Percentiles rank a stretch among this genome's conserved stretches.
Evolutionary conservation across 164 flowering plant genomes (phyloP).

Genomic region (Umbilicus rupestris): DNA sequence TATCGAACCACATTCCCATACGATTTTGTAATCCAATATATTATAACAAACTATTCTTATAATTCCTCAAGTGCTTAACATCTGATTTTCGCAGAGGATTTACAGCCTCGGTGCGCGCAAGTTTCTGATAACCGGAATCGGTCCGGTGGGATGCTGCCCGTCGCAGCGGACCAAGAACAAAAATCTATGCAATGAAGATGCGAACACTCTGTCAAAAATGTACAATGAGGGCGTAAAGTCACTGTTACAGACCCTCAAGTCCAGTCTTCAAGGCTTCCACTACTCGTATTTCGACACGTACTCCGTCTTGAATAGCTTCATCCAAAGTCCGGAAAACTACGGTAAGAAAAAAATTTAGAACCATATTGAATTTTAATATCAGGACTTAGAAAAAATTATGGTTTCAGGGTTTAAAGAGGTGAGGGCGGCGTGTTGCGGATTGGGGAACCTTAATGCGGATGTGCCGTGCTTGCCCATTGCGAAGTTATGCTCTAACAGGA

Average conservation of each 20-base stretch:
- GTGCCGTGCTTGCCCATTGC: conserved; percentile 53
- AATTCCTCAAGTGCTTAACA: too few species aligned
- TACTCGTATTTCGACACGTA: conserved; percentile 54
- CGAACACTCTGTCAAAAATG: conserved; percentile 30
- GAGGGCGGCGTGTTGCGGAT: conserved; percentile 80
- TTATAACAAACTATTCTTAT: too few species aligned
- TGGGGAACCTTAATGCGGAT: conserved; percentile 43
- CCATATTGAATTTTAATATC: too few species aligned
- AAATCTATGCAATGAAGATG: conserved; percentile 39
- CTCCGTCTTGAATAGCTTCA: conserved; percentile 25
- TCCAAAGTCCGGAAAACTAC: conserved; percentile 36
- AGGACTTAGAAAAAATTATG: too few species aligned
- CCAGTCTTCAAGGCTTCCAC: conserved; percentile 1
- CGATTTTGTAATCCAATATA: too few species aligned
- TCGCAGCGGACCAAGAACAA: conserved; percentile 30
- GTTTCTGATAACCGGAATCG: conserved; percentile 31
- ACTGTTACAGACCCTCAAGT: background rate
- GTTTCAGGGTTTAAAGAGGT: conserved; percentile 57
- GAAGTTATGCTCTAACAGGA: conserved; percentile 43
- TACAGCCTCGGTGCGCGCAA: conserved; percentile 53
- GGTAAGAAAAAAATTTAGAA: conserved; percentile 26
- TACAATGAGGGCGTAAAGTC: conserved; percentile 37
- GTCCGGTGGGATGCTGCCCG: conserved; percentile 64
- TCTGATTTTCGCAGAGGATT: conserved; percentile 35
- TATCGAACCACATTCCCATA: too few species aligned